Percentiles rank a stretch among this genome's conserved stretches.
These are phyloP conservation scores for Fusarium austroafricanum DNA, from an alignment of 2,329 filamentous ascomycete species.

Conservation along the genomic window DNA sequence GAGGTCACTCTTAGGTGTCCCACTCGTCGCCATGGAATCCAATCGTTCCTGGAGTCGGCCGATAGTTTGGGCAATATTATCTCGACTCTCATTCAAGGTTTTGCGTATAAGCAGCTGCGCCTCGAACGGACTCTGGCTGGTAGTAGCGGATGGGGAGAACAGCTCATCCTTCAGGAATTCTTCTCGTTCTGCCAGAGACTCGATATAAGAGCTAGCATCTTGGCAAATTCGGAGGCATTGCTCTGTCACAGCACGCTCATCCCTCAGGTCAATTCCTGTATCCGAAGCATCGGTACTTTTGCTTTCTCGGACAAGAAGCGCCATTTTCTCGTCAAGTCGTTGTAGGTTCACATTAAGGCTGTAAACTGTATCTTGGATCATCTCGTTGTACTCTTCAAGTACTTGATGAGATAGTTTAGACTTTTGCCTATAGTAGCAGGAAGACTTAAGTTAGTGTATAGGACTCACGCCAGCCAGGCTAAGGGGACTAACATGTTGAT, in stretches of 20 bases:
- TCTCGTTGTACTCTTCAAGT: conserved; percentile 53
- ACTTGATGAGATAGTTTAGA: conserved; percentile 49
- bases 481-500: conserved; percentile 51
- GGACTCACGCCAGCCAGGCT: conserved; percentile 7
- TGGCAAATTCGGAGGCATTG: conserved; percentile 55
- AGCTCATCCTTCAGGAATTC: conserved; percentile 36
- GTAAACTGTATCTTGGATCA: conserved; percentile 53
- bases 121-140: conserved; percentile 43
- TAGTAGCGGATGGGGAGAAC: neutral
- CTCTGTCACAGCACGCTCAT: conserved; percentile 52
- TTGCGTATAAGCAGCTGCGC: conserved; percentile 49
- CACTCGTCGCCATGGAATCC: conserved; percentile 39
- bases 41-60: conserved; percentile 50
- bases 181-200: conserved; percentile 48
- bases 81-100: conserved; percentile 48
- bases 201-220: conserved; percentile 51
- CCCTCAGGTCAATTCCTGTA: conserved; percentile 48
- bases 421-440: conserved; percentile 42
- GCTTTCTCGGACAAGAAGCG: conserved; percentile 29
- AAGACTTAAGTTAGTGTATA: conserved; percentile 3
- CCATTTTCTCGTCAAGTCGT: conserved; percentile 53
- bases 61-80: conserved; percentile 49
- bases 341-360: conserved; percentile 50
- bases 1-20: conserved; percentile 33
- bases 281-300: conserved; percentile 20